Evolutionary conservation across 768 basidiomycete species (phyloP), one percentile per base, ranked within the genome.

Genomic region (Nidularia pulvinata): DNA sequence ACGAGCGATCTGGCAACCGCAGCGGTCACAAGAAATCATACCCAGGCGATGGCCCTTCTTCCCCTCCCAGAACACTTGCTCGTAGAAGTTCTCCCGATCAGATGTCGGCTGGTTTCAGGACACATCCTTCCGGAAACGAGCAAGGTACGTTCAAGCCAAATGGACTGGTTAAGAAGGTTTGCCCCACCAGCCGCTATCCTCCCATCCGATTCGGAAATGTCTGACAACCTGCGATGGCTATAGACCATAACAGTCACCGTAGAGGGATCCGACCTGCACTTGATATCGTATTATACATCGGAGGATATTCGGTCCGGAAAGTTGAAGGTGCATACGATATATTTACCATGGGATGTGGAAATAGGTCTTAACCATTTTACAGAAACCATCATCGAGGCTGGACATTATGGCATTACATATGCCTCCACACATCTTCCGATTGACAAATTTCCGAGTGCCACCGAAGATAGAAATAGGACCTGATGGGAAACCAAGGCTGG

Each of bases 181-280:
- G 65, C 54, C 6, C 51, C 37, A 7, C 44, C 51, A 22, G 50
- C 53, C 36, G 52, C 25, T 5, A 35, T 32, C 46, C 30, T 19
- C 19, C 19, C 19, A 19, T 19, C 19, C 19, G 19, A 19, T 19
- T 19, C 19, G 19, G 19, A 19, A 19, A 19, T 19, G 19, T 19
- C 19, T 19, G 19, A 19, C 19, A 19, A 19, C 48, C 46, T 22
- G 52, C 30, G 30, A 7, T 16, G 6, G 39, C 46, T 36, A 36
- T 66, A 93, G 90, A 93, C 91, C n/a, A 91, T 93, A 62, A 92
- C 91, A 7, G 86, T 93, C 48, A 83, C 82, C 37, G 84, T 90
- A 52, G 87, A 90, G 56, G 86, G 86, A 11, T 87, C 85, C 48
- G 85, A 91, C 71, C 82, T 92, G 49, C 91, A 93, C 64, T 79